Base-by-base conservation (phyloP, 768 basidiomycete species). In the Pulveroboletus sp. region DNA sequence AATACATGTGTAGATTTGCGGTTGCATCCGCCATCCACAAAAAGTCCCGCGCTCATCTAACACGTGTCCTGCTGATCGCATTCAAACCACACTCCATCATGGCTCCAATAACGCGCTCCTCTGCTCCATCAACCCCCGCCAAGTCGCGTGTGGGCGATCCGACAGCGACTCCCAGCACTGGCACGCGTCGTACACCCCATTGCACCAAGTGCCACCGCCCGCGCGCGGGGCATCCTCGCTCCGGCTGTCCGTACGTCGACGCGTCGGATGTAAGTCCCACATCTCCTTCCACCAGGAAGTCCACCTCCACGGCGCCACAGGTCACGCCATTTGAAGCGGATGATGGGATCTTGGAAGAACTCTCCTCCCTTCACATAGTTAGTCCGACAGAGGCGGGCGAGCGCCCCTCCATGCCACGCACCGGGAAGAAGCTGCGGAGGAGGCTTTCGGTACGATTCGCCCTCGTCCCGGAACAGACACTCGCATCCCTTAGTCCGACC, bases 171-270 rank as follows among this genome's bases (percentile, higher is more conserved):
- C 65, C 71, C 3, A 62, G 62, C 33, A 66, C 68, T 15, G 69
- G 77, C 10, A 70, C 78, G 6, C 79, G 80, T 38, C 82, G 81
- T 45, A 58, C 62, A 2, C 83, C 76, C 32, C 73, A 68, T 41
- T 85, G 82, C 64, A 73, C 67, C 39, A 78, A 77, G 57, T 85
- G 83, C 63, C 69, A 72, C 46, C 75, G 75, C 21, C 79, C 80
- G 0, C 71, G 74, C 46, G 71, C 69, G 24, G 82, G 82, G 0
- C 83, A 85, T 59, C 83, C 83, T 15, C 79, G 82, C 39, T 78
- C 78, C 0, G 81, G 82, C 9, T 84, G 83, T 58, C 80, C 81
- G 0, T 74, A 67, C 49, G 64, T 60, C 18, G 71, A 74, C 39
- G 63, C 72, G 35, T 52, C 55, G 0, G 36, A 54, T 7, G 9